These are phyloP conservation scores for Plasmodium cynomolgi DNA, from an alignment of 169 alveolate species.

Conservation along the genomic window DNA sequence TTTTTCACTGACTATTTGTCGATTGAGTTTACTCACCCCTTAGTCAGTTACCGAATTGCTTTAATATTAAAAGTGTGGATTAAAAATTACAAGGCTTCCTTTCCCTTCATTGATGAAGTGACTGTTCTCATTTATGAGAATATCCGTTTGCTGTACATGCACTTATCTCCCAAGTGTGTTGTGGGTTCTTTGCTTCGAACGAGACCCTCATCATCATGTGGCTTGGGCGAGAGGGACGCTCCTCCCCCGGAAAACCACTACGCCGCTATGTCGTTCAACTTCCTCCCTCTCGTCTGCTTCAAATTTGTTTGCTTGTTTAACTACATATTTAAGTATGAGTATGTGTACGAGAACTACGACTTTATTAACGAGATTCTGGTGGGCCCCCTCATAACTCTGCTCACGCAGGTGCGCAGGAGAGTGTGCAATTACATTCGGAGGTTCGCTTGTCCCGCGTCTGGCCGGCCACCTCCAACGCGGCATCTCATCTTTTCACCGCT, in stretches of 20 bases:
- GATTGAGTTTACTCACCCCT: slow-evolving; percentile 37
- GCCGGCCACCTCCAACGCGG: too few species aligned
- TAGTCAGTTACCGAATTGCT: slow-evolving; percentile 55
- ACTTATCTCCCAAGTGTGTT: slow-evolving; percentile 9
- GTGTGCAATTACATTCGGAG: neutral
- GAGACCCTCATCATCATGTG: neutral
- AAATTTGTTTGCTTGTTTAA: slow-evolving; percentile 40
- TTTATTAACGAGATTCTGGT: slow-evolving; percentile 46
- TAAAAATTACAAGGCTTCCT: slow-evolving; percentile 35
- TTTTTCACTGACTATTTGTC: slow-evolving; percentile 30
- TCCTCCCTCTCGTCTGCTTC: slow-evolving; percentile 54
- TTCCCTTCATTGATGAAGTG: slow-evolving; percentile 58
- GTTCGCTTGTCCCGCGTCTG: neutral
- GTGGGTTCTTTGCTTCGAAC: neutral
- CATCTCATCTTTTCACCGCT: neutral
- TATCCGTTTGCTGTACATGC: slow-evolving; percentile 11
- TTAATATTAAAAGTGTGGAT: slow-evolving; percentile 47
- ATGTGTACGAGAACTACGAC: slow-evolving; percentile 46
- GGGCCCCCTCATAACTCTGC: neutral
- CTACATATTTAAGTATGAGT: slow-evolving; percentile 50
- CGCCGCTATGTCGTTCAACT: slow-evolving; percentile 44
- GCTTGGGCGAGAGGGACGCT: neutral
- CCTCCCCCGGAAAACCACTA: neutral
- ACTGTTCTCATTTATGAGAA: slow-evolving; percentile 42
- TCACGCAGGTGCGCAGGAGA: slow-evolving; percentile 10